A percentile compares a stretch with the other conserved stretches of the same genome.
phyloP scores from a whole-genome alignment of 805 yeast genomes.

The Wickerhamomyces queroliae region DNA sequence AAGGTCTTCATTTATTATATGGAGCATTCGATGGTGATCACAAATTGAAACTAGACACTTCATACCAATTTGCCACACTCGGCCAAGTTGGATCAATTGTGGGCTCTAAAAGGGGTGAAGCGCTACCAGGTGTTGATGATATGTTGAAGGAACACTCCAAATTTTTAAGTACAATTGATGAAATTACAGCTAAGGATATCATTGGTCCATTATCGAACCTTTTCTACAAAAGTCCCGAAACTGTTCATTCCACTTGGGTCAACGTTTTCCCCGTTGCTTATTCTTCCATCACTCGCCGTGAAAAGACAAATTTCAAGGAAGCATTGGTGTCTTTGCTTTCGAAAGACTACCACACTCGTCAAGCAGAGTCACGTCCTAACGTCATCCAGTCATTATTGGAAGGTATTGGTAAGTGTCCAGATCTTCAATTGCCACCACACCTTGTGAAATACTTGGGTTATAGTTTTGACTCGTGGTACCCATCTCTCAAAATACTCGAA shows the following conservation, averaged over 20 bases:
- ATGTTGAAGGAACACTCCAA: conserved; percentile 29
- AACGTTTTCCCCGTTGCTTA: conserved; percentile 78
- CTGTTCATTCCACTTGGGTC: conserved; percentile 82
- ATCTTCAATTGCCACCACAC: conserved; percentile 87
- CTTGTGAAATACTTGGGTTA: conserved; percentile 82
- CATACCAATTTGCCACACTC: conserved; percentile 49
- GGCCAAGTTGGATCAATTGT: conserved; percentile 28
- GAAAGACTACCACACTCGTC: conserved; percentile 90
- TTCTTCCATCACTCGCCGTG: conserved; percentile 67
- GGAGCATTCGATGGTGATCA: conserved; percentile 63
- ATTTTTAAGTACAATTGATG: conserved; percentile 22
- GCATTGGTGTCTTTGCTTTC: conserved; percentile 73
- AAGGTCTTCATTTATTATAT: conserved; percentile 80
- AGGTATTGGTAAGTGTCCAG: conserved; percentile 72
- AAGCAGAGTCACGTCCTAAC: conserved; percentile 79
- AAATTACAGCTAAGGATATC: conserved; percentile 52
- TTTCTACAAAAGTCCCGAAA: conserved; percentile 73
- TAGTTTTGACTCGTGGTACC: conserved; percentile 88
- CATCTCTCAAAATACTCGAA: conserved; percentile 80
- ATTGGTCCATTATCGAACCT: conserved; percentile 71
- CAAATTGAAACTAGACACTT: conserved; percentile 39
- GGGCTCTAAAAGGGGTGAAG: conserved; percentile 16
- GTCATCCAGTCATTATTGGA: conserved; percentile 80
- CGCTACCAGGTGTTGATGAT: conserved; percentile 19
- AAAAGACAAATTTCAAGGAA: conserved; percentile 79